These are phyloP conservation scores for Nicotiana otophora DNA, from an alignment of 257 asterid genomes.

Conservation along the genomic window DNA sequence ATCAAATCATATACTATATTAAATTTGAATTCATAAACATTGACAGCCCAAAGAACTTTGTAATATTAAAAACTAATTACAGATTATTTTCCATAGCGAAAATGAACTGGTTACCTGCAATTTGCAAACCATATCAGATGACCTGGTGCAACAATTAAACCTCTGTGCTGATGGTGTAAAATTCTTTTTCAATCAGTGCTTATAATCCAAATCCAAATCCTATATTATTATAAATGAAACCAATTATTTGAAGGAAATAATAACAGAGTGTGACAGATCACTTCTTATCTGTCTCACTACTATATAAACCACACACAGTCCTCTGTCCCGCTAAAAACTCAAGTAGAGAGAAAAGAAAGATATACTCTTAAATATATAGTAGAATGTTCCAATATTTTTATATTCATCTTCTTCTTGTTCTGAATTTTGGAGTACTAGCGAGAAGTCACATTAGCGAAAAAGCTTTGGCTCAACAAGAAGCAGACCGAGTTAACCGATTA, in stretches of 20 bases:
- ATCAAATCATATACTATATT: too few species aligned
- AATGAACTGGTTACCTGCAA: too few species aligned
- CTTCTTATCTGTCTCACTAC: constrained; percentile 17
- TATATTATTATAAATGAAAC: not conserved
- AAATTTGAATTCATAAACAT: too few species aligned
- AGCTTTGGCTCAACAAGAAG: constrained; percentile 31
- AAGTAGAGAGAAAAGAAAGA: not conserved
- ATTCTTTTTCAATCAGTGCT: not conserved
- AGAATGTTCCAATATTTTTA: not conserved
- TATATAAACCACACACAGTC: constrained; percentile 15
- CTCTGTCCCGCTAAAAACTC: not conserved
- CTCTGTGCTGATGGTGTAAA: too few species aligned
- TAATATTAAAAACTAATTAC: too few species aligned
- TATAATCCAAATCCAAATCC: not conserved
- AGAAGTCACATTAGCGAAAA: not conserved
- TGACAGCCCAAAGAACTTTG: too few species aligned
- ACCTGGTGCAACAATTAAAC: not conserved
- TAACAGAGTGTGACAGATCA: constrained; percentile 8
- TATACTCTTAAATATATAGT: not conserved
- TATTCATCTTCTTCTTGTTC: not conserved
- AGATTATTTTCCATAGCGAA: too few species aligned
- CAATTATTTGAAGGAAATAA: not conserved
- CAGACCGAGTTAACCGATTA: constrained; percentile 44
- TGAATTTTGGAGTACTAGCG: not conserved
- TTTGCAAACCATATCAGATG: not conserved